Conservation (phyloP, 176 grass and related monocot genomes). For the Musa itinerans region DNA sequence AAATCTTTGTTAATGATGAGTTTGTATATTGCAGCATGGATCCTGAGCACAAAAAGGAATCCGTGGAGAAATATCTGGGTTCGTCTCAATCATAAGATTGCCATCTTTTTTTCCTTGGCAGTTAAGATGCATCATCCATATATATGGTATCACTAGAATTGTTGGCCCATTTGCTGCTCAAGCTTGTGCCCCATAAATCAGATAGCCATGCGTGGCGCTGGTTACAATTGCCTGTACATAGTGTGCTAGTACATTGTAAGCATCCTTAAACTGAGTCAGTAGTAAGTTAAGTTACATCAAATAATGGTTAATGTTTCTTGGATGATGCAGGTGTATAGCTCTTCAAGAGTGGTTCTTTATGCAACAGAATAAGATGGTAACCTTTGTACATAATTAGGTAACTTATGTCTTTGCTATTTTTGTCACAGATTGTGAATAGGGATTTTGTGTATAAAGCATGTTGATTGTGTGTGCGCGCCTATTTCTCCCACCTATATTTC, state of each 20-base stretch:
- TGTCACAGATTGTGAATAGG: background rate
- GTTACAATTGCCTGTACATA: constrained; percentile 4
- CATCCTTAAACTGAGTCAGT: background rate
- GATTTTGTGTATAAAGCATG: background rate
- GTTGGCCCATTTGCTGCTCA: constrained; percentile 5
- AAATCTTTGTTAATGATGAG: constrained; percentile 1
- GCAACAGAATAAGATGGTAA: background rate
- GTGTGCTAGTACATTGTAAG: constrained; percentile 25
- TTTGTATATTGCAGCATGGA: constrained; percentile 54
- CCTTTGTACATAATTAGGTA: constrained; percentile 19
- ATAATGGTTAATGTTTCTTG: constrained; percentile 17
- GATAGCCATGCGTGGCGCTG: background rate
- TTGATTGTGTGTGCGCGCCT: background rate
- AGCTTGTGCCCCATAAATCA: background rate
- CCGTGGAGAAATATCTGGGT: constrained; percentile 68
- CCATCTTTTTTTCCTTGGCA: background rate
- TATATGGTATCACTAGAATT: constrained; percentile 19
- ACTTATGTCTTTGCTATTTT: background rate
- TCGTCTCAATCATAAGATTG: constrained; percentile 45
- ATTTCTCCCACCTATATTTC: too few species aligned
- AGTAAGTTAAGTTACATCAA: background rate
- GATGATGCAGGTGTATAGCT: constrained; percentile 27
- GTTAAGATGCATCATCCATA: background rate
- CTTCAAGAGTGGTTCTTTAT: constrained; percentile 31
- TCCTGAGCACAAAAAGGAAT: constrained; percentile 96